Conservation (phyloP, 1,139 yeast genomes). For the Geotrichum bryndzae region DNA sequence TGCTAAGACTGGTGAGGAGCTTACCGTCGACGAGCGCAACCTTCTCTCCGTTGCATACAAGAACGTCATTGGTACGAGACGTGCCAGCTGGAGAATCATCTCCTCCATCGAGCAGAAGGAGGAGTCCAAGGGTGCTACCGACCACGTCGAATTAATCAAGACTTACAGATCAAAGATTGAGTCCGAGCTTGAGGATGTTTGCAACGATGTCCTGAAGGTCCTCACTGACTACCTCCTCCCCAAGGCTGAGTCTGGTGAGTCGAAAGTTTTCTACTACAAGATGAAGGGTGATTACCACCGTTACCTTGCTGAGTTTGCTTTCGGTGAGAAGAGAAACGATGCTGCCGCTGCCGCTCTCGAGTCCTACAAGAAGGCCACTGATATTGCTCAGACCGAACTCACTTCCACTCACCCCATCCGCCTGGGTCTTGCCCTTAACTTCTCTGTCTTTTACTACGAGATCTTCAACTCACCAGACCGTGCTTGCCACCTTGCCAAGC, state of each 20-base stretch:
- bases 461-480: conserved; percentile 96
- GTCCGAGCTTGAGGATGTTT: conserved; percentile 84
- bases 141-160: conserved; percentile 65
- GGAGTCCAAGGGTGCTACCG: conserved; percentile 79
- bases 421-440: conserved; percentile 94
- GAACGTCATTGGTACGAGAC: conserved; percentile 97
- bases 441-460: conserved; percentile 97
- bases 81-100: conserved; percentile 99
- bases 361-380: conserved; percentile 92
- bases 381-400: conserved; percentile 92
- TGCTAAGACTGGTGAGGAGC: conserved; percentile 91
- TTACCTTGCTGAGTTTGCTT: conserved; percentile 94
- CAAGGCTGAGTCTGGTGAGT: conserved; percentile 90
- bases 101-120: conserved; percentile 97
- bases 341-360: conserved; percentile 91
- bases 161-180: conserved; percentile 94
- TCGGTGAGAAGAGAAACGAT: conserved; percentile 82
- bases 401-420: conserved; percentile 99
- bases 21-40: conserved; percentile 96
- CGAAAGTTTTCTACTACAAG: conserved; percentile 96
- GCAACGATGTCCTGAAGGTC: conserved; percentile 88
- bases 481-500: conserved; percentile 97
- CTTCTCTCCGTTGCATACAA: conserved; percentile 95
- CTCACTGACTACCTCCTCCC: conserved; percentile 86
- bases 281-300: conserved; percentile 99